Percentiles rank a stretch among this genome's conserved stretches.
Conservation (phyloP, 2,329 filamentous ascomycete species). For the Ophiostoma quercus region DNA sequence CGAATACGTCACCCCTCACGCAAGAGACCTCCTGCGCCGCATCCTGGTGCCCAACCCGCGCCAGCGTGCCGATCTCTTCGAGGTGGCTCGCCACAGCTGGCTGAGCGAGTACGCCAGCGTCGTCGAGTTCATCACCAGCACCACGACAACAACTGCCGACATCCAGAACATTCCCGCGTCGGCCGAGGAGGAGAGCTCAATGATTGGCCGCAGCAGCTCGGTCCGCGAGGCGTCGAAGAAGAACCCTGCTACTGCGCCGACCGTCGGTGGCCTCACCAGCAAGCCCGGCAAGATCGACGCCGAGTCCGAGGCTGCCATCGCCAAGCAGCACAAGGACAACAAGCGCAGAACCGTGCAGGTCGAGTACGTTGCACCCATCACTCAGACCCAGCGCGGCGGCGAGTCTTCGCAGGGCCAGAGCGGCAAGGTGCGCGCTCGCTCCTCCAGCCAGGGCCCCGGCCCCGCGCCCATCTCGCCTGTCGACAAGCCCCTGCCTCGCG, state of each 20-base stretch:
- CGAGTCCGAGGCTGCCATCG: constrained; percentile 50
- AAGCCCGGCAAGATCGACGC: constrained; percentile 71
- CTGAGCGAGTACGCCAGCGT: constrained; percentile 94
- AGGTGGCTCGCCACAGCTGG: constrained; percentile 97
- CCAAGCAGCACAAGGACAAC: constrained; percentile 71
- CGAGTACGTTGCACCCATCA: constrained; percentile 90
- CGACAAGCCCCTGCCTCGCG: constrained; percentile 57
- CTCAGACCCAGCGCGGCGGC: constrained; percentile 74
- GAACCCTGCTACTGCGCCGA: constrained; percentile 39
- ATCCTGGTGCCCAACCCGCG: constrained; percentile 94
- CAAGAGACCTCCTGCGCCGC: constrained; percentile 81
- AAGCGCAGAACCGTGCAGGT: constrained; percentile 95
- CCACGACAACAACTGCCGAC: constrained; percentile 79
- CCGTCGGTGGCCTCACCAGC: constrained; percentile 60
- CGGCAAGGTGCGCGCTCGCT: constrained; percentile 45
- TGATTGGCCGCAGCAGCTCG: constrained; percentile 79
- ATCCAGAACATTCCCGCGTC: constrained; percentile 74
- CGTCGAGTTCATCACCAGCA: constrained; percentile 94
- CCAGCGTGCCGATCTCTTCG: constrained; percentile 91
- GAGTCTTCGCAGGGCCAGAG: constrained; percentile 32
- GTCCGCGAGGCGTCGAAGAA: constrained; percentile 82
- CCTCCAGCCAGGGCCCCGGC: constrained; percentile 50
- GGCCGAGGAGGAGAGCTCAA: constrained; percentile 51
- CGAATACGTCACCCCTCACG: constrained; percentile 97
- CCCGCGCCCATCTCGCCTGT: constrained; percentile 40